Evolutionary conservation across 2,329 filamentous ascomycete species (phyloP).

Genomic region (Botryotinia calthae): DNA sequence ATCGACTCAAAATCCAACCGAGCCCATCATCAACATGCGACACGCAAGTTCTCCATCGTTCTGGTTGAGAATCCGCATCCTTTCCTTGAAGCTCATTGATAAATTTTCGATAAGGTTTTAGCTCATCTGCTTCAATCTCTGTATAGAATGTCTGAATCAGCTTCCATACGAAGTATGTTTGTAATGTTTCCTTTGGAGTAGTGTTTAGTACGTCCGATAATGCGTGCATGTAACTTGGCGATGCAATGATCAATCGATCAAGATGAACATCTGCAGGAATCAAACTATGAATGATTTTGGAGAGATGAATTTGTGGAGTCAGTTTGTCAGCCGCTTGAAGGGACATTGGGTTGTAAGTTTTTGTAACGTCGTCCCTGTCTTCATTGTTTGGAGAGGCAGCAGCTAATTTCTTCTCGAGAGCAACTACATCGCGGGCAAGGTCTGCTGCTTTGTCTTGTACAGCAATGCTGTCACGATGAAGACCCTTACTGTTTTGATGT

Average conservation of each 20-base stretch:
- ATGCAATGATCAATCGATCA: slow-evolving; percentile 56
- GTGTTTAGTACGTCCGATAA: slow-evolving; percentile 54
- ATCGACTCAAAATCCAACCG: slow-evolving; percentile 67
- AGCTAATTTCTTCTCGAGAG: slow-evolving; percentile 61
- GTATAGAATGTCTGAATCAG: slow-evolving; percentile 52
- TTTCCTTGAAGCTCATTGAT: slow-evolving; percentile 59
- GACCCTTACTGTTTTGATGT: slow-evolving; percentile 11
- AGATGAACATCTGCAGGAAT: slow-evolving; percentile 50
- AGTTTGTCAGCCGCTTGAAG: slow-evolving; percentile 54
- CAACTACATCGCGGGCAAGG: slow-evolving; percentile 46
- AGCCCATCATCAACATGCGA: slow-evolving; percentile 55
- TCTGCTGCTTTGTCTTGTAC: slow-evolving; percentile 22
- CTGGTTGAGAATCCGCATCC: slow-evolving; percentile 58
- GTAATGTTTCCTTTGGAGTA: slow-evolving; percentile 54
- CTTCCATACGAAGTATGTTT: slow-evolving; percentile 65
- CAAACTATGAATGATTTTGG: slow-evolving; percentile 51
- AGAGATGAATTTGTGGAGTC: slow-evolving; percentile 55
- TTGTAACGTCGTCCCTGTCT: slow-evolving; percentile 60
- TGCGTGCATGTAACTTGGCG: slow-evolving; percentile 58
- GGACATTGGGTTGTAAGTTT: slow-evolving; percentile 64
- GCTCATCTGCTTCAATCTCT: slow-evolving; percentile 56
- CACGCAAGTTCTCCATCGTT: slow-evolving; percentile 67
- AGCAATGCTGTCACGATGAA: slow-evolving; percentile 23
- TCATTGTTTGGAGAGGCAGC: slow-evolving; percentile 56
- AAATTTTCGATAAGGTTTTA: slow-evolving; percentile 60